These are phyloP conservation scores for Eremochloa ophiuroides DNA, from an alignment of 176 grass and related monocot species.

Conservation along the genomic window DNA sequence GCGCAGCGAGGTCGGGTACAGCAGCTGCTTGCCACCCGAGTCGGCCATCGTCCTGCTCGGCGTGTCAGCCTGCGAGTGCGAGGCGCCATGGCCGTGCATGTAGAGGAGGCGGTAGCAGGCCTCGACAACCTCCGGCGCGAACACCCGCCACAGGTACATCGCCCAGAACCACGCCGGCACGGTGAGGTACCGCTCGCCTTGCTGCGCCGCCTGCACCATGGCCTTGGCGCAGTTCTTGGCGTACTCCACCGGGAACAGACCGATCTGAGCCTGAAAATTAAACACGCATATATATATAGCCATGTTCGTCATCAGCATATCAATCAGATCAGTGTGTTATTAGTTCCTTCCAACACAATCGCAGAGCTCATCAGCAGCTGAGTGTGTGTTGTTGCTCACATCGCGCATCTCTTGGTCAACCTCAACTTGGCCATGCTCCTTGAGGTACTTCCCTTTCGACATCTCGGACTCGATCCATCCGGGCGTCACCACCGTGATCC, in stretches of 20 bases:
- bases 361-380: not conserved
- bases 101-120: conserved; percentile 39
- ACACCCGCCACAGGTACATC: conserved; percentile 52
- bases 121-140: conserved; percentile 60
- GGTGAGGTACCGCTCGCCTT: conserved; percentile 43
- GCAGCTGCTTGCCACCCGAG: conserved; percentile 32
- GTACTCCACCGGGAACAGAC: conserved; percentile 44
- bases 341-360: not conserved
- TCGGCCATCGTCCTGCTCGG: conserved; percentile 43
- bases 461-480: conserved; percentile 72
- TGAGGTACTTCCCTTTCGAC: conserved; percentile 46
- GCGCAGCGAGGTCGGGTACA: conserved; percentile 48
- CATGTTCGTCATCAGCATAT: not conserved
- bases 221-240: conserved; percentile 48
- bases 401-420: conserved; percentile 52
- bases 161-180: conserved; percentile 55
- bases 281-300: not conserved
- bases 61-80: conserved; percentile 12
- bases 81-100: conserved; percentile 12
- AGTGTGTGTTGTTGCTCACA: not conserved
- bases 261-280: conserved; percentile 56
- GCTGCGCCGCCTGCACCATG: conserved; percentile 33
- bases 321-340: not conserved
- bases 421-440: conserved; percentile 34
- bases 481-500: conserved; percentile 56